Evolutionary conservation across 2,329 filamentous ascomycete genomes (phyloP).

Genomic region (Aureobasidium pullulans): DNA sequence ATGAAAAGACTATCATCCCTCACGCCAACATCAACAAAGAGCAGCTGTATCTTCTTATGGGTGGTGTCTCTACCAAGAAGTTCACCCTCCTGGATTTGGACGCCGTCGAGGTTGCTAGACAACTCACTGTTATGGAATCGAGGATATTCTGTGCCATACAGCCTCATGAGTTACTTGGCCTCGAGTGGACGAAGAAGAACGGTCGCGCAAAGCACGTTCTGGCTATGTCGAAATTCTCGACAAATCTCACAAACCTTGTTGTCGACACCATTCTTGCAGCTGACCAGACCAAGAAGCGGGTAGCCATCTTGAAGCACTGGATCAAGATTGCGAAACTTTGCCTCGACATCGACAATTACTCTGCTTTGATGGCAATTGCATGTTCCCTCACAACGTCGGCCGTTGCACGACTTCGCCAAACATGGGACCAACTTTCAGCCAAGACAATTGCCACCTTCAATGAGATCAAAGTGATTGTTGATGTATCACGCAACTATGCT

Average conservation of each 20-base stretch:
- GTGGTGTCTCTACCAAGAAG: background rate
- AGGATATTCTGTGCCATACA: constrained; percentile 84
- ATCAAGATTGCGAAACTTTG: constrained; percentile 88
- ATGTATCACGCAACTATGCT: constrained; percentile 85
- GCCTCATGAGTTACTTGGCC: constrained; percentile 82
- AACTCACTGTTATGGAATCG: constrained; percentile 89
- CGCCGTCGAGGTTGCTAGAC: constrained; percentile 79
- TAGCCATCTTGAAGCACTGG: constrained; percentile 91
- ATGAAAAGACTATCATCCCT: constrained; percentile 36
- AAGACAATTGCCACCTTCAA: constrained; percentile 78
- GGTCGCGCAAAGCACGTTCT: constrained; percentile 80
- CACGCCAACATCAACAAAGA: constrained; percentile 64
- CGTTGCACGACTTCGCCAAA: constrained; percentile 78
- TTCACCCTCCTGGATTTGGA: constrained; percentile 39
- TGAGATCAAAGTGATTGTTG: constrained; percentile 73
- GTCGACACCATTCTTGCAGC: constrained; percentile 84
- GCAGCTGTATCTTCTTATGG: constrained; percentile 61
- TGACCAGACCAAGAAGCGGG: constrained; percentile 88
- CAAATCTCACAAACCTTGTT: constrained; percentile 85
- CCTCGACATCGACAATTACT: constrained; percentile 87
- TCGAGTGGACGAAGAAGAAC: constrained; percentile 86
- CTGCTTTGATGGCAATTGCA: constrained; percentile 93
- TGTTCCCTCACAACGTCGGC: constrained; percentile 89
- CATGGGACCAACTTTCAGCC: constrained; percentile 80
- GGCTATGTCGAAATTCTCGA: constrained; percentile 87